Percentiles rank a stretch among this genome's conserved stretches.
These are phyloP conservation scores for Rhizoclosmatium sp. DNA, from an alignment of 192 early-diverging fungal genomes.

Conservation along the genomic window DNA sequence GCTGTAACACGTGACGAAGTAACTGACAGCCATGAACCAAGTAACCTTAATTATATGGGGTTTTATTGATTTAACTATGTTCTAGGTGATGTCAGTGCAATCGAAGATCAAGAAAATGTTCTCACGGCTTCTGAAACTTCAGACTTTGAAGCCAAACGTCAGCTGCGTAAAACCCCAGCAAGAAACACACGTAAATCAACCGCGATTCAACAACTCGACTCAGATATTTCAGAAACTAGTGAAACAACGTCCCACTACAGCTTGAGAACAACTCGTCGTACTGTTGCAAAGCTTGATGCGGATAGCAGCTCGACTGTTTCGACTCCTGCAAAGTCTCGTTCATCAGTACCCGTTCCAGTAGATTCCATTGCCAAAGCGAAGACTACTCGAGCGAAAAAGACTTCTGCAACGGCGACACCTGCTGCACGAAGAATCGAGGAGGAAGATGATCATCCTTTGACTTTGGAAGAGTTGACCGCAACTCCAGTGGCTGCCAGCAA, in stretches of 20 bases:
- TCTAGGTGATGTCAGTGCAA: no score
- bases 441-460: background rate
- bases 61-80: no score
- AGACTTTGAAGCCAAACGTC: background rate
- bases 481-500: background rate
- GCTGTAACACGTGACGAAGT: no score
- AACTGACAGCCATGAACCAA: no score
- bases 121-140: background rate
- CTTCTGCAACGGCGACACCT: background rate
- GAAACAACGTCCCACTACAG: background rate
- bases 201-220: background rate
- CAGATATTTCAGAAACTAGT: background rate
- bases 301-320: background rate
- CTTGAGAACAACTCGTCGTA: background rate
- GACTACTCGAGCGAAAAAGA: background rate
- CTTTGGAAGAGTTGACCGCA: background rate
- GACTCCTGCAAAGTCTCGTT: background rate
- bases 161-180: conserved; percentile 7
- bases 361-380: background rate
- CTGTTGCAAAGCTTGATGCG: background rate
- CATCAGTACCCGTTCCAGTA: background rate
- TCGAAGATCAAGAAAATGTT: background rate
- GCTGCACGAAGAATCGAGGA: background rate
- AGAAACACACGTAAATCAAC: background rate
- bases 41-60: no score